Evolutionary conservation across 2,329 filamentous ascomycete species (phyloP).

Genomic region (Fusarium nelsonii): DNA sequence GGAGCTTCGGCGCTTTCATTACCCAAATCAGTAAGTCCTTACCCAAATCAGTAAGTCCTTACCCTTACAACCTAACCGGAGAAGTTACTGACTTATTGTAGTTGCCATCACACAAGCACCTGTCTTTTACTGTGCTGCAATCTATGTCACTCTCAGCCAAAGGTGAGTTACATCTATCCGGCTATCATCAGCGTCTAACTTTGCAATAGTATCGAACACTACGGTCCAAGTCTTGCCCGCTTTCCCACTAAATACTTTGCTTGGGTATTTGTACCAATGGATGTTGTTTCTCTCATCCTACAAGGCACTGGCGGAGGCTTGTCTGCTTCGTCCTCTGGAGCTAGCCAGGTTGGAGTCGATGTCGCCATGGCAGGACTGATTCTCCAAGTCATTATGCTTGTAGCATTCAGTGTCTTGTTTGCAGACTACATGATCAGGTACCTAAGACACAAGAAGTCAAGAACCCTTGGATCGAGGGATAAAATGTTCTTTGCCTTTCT

Average conservation of each 20-base stretch:
- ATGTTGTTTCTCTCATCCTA: slow-evolving; percentile 63
- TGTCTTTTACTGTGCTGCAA: slow-evolving; percentile 54
- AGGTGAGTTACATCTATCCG: background rate
- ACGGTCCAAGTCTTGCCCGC: slow-evolving; percentile 50
- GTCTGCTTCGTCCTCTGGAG: slow-evolving; percentile 51
- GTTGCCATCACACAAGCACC: slow-evolving; percentile 59
- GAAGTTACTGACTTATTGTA: background rate
- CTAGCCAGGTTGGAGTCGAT: slow-evolving; percentile 59
- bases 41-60: too few species aligned
- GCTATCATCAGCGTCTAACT: background rate
- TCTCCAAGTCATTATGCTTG: slow-evolving; percentile 62
- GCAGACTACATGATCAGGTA: slow-evolving; percentile 56
- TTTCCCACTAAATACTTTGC: slow-evolving; percentile 52
- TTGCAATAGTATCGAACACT: slow-evolving; percentile 48
- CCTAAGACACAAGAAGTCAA: background rate
- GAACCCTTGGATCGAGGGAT: background rate
- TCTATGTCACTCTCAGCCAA: slow-evolving; percentile 45
- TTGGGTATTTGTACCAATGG: slow-evolving; percentile 60
- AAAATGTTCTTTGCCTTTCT: slow-evolving; percentile 56
- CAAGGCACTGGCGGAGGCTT: slow-evolving; percentile 65
- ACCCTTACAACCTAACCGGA: too few species aligned
- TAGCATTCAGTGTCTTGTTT: slow-evolving; percentile 58
- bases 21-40: slow-evolving; percentile 66
- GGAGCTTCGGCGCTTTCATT: slow-evolving; percentile 66
- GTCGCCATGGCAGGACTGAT: slow-evolving; percentile 63